Evolutionary conservation across 2,329 filamentous ascomycete species (phyloP).

Genomic region (Aureobasidium sp.): DNA sequence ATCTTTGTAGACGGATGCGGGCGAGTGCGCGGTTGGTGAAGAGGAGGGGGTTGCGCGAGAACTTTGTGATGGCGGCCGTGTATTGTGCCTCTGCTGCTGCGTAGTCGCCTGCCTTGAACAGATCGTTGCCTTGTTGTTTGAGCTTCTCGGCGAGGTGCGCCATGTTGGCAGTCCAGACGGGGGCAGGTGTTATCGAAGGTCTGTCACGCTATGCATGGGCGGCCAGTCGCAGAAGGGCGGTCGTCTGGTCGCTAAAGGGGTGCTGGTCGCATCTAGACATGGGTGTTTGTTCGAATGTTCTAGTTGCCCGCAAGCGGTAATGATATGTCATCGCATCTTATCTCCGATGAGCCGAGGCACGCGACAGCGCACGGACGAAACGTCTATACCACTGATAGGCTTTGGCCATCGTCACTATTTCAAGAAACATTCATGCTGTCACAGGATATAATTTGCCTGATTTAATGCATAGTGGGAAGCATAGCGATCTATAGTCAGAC

Average conservation of each 20-base stretch:
- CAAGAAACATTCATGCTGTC: background rate
- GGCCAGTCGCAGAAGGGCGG: background rate
- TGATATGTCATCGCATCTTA: slow-evolving; percentile 4
- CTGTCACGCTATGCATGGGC: background rate
- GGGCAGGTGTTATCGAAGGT: too few species aligned
- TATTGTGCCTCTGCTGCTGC: slow-evolving; percentile 61
- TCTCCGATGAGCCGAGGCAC: background rate
- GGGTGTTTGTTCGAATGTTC: background rate
- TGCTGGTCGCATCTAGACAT: background rate
- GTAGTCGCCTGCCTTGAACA: slow-evolving; percentile 61
- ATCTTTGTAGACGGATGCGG: slow-evolving; percentile 65
- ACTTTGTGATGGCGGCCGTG: slow-evolving; percentile 71
- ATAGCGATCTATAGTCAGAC: background rate
- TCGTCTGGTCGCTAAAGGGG: background rate
- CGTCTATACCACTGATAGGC: background rate
- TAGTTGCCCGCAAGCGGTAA: background rate
- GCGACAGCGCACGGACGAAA: background rate
- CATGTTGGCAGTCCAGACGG: slow-evolving; percentile 17
- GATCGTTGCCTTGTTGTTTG: slow-evolving; percentile 52
- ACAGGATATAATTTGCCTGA: background rate
- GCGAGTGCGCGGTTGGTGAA: slow-evolving; percentile 89
- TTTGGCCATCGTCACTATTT: background rate
- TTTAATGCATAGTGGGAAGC: background rate
- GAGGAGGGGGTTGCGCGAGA: slow-evolving; percentile 68
- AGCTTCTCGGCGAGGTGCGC: slow-evolving; percentile 38